Evolutionary conservation across 805 yeast genomes (phyloP), one percentile per base, ranked within the genome.

Genomic region (Scheffersomyces ergatensis): DNA sequence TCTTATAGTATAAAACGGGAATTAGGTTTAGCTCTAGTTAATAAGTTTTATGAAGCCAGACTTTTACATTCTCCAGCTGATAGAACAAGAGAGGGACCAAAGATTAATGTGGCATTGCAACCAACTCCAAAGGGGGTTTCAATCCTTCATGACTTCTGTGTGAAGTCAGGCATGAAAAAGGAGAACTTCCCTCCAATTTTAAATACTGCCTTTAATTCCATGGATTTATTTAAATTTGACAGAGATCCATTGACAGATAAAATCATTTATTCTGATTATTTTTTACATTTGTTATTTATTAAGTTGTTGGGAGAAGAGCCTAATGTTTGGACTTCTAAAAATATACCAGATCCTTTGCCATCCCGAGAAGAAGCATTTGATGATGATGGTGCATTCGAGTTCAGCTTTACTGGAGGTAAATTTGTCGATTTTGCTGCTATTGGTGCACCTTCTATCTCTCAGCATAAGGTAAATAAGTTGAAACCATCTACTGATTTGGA

Each of bases 101-200:
- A 73, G 37, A 62, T 53, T 0, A 65, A 62, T 3, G 64, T 70
- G 0, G 44, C 67, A 2, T 55, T 88, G 21, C 97, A 92, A 55
- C 96, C 96, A 3, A 88, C 97, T 0, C 89, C 97, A 0, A 92
- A 92, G 54, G 98, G 97, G 1, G 80, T 89, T 6, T 82, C 89
- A 0, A 54, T 88, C 0, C 60, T 90, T 2, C 79, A 78, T 37
- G 65, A 70, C 14, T 88, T 82, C 56, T 80, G 84, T 45, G 65
- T 70, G 37, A 75, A 67, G 32, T 59, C 73, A 35, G 95, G 89
- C 0, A 58, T 81, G 36, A 68, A 63, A 34, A 59, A 60, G 13
- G 44, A 51, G 1, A 42, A 49, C 0, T 51, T 64, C 19, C 82
- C 82, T 1, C 53, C 57, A 0, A 70, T 85, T n/a, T 51, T 88